Evolutionary conservation across 2,329 filamentous ascomycete species (phyloP).

Genomic region (Fusarium sp.): DNA sequence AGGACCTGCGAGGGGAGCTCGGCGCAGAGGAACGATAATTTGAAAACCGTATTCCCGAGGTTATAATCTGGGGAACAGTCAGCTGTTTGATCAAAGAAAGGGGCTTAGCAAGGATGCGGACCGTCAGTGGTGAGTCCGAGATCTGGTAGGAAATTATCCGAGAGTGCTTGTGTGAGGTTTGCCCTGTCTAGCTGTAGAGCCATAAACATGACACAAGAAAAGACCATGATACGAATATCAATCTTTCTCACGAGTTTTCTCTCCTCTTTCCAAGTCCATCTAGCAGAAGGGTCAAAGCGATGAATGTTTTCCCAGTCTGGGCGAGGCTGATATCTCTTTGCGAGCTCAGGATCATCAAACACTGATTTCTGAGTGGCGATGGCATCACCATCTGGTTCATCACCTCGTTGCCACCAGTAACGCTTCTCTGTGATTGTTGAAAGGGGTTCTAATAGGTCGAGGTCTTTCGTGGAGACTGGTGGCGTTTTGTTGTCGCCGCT

Average conservation of each 20-base stretch:
- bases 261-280: slow-evolving; percentile 53
- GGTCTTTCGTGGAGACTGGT: background rate
- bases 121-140: slow-evolving; percentile 54
- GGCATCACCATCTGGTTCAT: slow-evolving; percentile 6
- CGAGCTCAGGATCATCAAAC: slow-evolving; percentile 54
- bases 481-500: slow-evolving; percentile 2
- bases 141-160: slow-evolving; percentile 57
- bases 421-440: background rate
- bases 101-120: slow-evolving; percentile 1
- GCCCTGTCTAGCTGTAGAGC: slow-evolving; percentile 58
- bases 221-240: slow-evolving; percentile 53
- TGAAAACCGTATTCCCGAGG: slow-evolving; percentile 48
- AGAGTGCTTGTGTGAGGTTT: slow-evolving; percentile 57
- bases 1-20: slow-evolving; percentile 67
- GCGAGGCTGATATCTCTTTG: slow-evolving; percentile 47
- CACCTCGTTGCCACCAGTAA: slow-evolving; percentile 1
- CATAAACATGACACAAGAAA: slow-evolving; percentile 53
- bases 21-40: slow-evolving; percentile 45
- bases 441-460: background rate
- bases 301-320: slow-evolving; percentile 54
- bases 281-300: slow-evolving; percentile 56
- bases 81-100: background rate
- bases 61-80: slow-evolving; percentile 44
- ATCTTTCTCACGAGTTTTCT: slow-evolving; percentile 4
- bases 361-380: slow-evolving; percentile 55